Base-by-base conservation (phyloP, 2,329 filamentous ascomycete species). In the Colletotrichum siamense region DNA sequence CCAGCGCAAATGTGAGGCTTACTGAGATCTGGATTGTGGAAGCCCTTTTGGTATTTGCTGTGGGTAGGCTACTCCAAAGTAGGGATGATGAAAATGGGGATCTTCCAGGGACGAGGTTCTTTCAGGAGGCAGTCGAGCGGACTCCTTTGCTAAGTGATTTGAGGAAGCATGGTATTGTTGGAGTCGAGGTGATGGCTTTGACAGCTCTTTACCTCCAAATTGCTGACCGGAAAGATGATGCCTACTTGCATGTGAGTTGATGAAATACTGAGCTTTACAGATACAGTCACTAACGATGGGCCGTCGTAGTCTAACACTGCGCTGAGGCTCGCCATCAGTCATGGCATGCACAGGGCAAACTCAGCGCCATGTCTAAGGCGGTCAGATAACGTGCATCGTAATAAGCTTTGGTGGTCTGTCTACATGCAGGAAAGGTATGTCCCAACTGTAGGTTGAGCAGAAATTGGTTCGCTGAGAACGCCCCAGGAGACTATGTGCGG, bases 391-490 rank as follows among this genome's bases (percentile, higher is more conserved):
- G 69, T 72, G 3, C 76, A 77, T 8, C 59, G 69, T 1, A 75
- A 76, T 36, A 34, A 73, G 26, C 65, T 77, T 4, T 76, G 76
- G 76, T 77, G 76, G 76, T 72, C 76, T 2, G 30, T 77, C 8
- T 77, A 77, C 55, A 76, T 77, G 76, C 76, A 77, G 15, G 75
- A 75, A 52, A 64, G 75, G 75, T 69, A 39, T 3, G 36, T 4
- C 6, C 4, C 16, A 9, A 18, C 5, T 30, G 9, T 16, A 0
- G 30, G 22, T 59, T 10, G 26, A 59, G 0, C 1, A 3, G 13
- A 22, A 1, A 52, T 13, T 22, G 2, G n/a, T 52, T 12, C 26
- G 3, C 75, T 74, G 13, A 73, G 44, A 26, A 8, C 2, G 16
- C 15, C 16, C 1, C 1, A 77, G 75, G 62, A 77, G 71, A 63